phyloP scores from a whole-genome alignment of 306 rosid genomes.

The Gleditsia sinensis region DNA sequence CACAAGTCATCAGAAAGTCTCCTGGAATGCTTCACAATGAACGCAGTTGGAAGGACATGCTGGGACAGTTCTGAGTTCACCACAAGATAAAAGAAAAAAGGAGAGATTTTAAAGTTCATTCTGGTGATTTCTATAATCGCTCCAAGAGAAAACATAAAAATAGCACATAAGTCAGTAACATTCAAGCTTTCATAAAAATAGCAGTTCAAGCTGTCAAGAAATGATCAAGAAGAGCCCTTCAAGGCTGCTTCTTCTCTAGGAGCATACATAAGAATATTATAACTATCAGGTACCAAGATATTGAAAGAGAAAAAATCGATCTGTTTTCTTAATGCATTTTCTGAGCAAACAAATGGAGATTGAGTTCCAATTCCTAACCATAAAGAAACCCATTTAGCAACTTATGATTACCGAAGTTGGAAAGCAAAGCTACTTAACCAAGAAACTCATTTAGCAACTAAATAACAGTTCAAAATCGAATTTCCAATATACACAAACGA shows the following conservation, averaged over 20 bases:
- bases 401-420: neutral
- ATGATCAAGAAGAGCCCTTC: neutral
- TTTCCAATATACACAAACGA: neutral
- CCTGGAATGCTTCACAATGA: neutral
- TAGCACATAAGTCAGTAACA: neutral
- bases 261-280: neutral
- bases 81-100: neutral
- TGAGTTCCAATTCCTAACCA: neutral
- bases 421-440: neutral
- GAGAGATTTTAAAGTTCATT: neutral
- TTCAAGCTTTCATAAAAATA: neutral
- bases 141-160: slow-evolving; percentile 2
- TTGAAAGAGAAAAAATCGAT: neutral
- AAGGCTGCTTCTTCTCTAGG: neutral
- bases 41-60: neutral
- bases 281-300: neutral
- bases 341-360: no score
- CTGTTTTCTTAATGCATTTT: slow-evolving; percentile 25
- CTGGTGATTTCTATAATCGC: neutral
- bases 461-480: neutral
- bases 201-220: neutral
- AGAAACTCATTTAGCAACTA: neutral
- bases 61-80: neutral
- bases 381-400: neutral
- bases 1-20: neutral